Evolutionary conservation across 1,284 basidiomycete genomes (phyloP).

Genomic region (Ustilago loliicola): DNA sequence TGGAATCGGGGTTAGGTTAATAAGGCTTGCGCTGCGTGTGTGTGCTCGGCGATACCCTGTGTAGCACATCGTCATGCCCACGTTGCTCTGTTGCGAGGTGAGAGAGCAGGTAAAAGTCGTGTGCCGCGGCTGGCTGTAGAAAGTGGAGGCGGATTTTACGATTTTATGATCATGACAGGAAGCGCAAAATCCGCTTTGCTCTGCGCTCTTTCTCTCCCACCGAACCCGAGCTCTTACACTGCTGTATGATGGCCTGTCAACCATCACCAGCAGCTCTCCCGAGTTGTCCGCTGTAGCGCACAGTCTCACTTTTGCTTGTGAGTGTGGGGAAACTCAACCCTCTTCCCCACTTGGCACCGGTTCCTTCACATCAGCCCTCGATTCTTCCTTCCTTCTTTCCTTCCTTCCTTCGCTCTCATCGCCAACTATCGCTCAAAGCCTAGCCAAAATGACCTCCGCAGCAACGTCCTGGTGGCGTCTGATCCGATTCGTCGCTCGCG

Average conservation of each 20-base stretch:
- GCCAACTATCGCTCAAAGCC: not conserved
- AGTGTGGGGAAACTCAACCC: slow-evolving; percentile 10
- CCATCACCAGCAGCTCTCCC: too few species aligned
- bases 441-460: not conserved
- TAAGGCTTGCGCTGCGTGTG: not conserved
- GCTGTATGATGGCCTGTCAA: not conserved
- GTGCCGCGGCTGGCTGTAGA: not conserved
- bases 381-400: not conserved
- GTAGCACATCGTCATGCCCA: not conserved
- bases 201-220: not conserved
- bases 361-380: not conserved
- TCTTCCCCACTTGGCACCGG: not conserved
- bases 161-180: not conserved
- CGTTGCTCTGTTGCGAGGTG: too few species aligned
- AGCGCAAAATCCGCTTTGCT: not conserved
- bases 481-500: slow-evolving; percentile 59
- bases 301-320: not conserved
- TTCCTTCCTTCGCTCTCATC: not conserved
- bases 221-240: not conserved
- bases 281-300: too few species aligned
- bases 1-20: not conserved
- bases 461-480: slow-evolving; percentile 52
- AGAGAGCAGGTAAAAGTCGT: too few species aligned
- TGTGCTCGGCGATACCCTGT: not conserved
- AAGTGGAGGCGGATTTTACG: slow-evolving; percentile 30